These are phyloP conservation scores for Zygnema circumcarinatum DNA, from an alignment of 139 green algal species.

Conservation along the genomic window DNA sequence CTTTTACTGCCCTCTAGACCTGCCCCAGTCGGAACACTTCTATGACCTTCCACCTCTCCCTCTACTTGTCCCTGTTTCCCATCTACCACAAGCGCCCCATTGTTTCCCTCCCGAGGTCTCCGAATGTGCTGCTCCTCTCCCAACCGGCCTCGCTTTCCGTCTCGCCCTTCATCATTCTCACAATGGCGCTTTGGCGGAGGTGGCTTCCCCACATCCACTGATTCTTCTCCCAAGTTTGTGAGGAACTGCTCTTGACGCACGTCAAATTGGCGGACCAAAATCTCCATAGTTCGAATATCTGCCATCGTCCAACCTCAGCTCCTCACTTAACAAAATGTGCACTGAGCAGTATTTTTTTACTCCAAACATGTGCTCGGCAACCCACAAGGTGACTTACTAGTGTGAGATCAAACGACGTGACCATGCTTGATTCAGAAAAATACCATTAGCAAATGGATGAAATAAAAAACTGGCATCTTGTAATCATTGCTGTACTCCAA, in stretches of 20 bases:
- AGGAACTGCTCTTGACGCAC: slow-evolving; percentile 62
- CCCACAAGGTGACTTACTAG: too few species aligned
- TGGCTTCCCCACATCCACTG: not conserved
- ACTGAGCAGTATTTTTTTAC: too few species aligned
- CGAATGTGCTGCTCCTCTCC: not conserved
- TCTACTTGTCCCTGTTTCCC: too few species aligned
- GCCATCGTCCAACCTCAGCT: too few species aligned
- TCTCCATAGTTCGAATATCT: slow-evolving; percentile 57
- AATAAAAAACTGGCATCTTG: too few species aligned
- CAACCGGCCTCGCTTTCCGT: not conserved
- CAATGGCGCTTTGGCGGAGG: not conserved
- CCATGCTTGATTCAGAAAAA: too few species aligned
- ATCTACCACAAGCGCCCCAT: not conserved
- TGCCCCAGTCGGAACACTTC: not conserved
- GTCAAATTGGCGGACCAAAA: slow-evolving; percentile 79
- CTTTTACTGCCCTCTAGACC: not conserved
- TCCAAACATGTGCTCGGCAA: too few species aligned
- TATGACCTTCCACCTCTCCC: too few species aligned
- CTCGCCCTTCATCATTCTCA: not conserved
- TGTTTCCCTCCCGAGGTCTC: not conserved
- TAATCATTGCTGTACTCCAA: too few species aligned
- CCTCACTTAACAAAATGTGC: too few species aligned
- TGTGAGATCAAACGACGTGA: too few species aligned
- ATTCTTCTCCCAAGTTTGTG: slow-evolving; percentile 16
- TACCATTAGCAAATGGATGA: too few species aligned